Evolutionary conservation across 129 eudicot species (phyloP), one percentile per base, ranked within the genome.

Genomic region (Escallonia rubra): DNA sequence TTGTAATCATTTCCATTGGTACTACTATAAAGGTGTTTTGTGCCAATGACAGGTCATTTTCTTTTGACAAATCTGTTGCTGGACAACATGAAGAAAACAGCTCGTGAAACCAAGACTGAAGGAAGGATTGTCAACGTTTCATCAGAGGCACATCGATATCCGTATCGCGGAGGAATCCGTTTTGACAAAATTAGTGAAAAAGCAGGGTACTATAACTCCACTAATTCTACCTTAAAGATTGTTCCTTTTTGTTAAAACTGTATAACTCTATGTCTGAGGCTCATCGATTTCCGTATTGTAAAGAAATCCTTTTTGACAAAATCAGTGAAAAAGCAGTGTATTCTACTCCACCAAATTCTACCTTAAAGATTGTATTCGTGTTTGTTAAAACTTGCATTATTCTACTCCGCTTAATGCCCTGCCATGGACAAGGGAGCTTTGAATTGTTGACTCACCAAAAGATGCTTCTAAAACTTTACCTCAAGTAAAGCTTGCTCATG

Each of bases 81-180:
- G 57, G 96, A 88, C 53, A 88, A 72, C 76, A 88, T 88, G 89
- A 85, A 82, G 80, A 82, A 80, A 64, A 88, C 96, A 6, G 78
- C 91, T 8, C 71, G 44, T 72, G 58, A 80, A 75, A 79, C 77
- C 55, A 78, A 83, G 61, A 79, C 60, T 68, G 91, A 88, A 76
- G 96, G 96, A 70, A 82, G 96, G 69, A 88, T 88, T 66, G 91
- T 88, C 58, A 88, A 74, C 67, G 80, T 88, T 42, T 85, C 91
- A 60, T 88, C 96, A 14, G 89, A 85, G 67, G 91, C 85, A 63
- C 96, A 88, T 54, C 79, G 76, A 57, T 4, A 77, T 73, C 3
- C 89, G 8, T 85, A 85, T 68, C 73, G 77, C 8, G 89, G 80
- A 85, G 96, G 96, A 66, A 80, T 88, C 63, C 79, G 88, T 65